These are phyloP conservation scores for Trichoderma parareesei DNA, from an alignment of 495 filamentous ascomycete species.

Conservation along the genomic window DNA sequence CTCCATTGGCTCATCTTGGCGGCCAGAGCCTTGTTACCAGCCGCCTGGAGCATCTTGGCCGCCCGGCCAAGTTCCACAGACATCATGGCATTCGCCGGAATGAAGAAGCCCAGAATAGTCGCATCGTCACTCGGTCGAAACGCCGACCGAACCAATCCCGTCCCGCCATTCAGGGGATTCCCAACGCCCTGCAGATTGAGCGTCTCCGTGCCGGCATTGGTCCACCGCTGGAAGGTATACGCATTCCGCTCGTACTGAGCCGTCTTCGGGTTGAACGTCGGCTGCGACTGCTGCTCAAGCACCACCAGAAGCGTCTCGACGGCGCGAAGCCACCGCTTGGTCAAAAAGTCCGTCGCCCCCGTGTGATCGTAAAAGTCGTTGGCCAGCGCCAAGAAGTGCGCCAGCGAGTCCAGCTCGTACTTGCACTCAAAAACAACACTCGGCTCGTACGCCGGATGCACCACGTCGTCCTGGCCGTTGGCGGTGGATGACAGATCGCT, in stretches of 20 bases:
- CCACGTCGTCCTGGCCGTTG: slow-evolving; percentile 72
- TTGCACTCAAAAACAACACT: slow-evolving; percentile 94
- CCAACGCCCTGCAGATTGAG: slow-evolving; percentile 73
- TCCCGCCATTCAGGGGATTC: slow-evolving; percentile 80
- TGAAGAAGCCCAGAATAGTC: slow-evolving; percentile 92
- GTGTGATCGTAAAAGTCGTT: slow-evolving; percentile 84
- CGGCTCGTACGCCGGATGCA: slow-evolving; percentile 81
- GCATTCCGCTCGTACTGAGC: slow-evolving; percentile 58
- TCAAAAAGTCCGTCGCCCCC: slow-evolving; percentile 68
- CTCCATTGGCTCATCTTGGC: slow-evolving; percentile 53
- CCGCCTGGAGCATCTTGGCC: slow-evolving; percentile 55
- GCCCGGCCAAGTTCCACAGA: slow-evolving; percentile 78
- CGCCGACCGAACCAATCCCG: slow-evolving; percentile 80
- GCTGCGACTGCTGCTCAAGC: slow-evolving; percentile 67
- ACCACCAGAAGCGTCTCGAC: slow-evolving; percentile 64
- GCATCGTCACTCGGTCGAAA: slow-evolving; percentile 97
- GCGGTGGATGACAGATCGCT: slow-evolving; percentile 59
- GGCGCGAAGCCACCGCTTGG: slow-evolving; percentile 69
- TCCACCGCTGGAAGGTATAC: slow-evolving; percentile 80
- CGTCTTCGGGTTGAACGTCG: slow-evolving; percentile 65
- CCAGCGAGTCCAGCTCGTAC: slow-evolving; percentile 94
- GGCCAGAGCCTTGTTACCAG: slow-evolving; percentile 46
- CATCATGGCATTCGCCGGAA: slow-evolving; percentile 95
- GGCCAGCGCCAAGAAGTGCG: slow-evolving; percentile 76
- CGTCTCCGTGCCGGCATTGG: slow-evolving; percentile 81